Evolutionary conservation across 139 green algal species (phyloP), one percentile per base, ranked within the genome.

Genomic region (Gonium pectorale): DNA sequence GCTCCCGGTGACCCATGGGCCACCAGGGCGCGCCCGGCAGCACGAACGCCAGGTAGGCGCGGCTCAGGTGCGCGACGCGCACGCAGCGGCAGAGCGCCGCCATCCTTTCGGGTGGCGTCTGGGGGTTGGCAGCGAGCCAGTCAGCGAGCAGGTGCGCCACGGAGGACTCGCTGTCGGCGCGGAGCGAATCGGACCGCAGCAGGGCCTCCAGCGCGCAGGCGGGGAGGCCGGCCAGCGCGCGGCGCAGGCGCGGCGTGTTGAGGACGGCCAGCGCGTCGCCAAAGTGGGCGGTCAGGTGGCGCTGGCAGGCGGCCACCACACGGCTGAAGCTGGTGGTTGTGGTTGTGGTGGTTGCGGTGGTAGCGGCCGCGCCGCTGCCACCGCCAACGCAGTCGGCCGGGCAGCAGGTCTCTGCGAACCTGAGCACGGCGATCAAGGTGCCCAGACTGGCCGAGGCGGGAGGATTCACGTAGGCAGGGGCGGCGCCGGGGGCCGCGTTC

Each of bases 161-260:
- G 59, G 56, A 70, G 56, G 5, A 26, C 54, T 81, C 74, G 56
- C 1, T 59, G 56, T 81, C 74, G 19, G 74, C 70, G 1, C 74
- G 49, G 0, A 81, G 41, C 27, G 5, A 38, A 13, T 64, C 40
- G 0, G 52, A 69, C 8, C 33, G 27, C 56, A 81, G 40, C 38
- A 81, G 74, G 0, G 17, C 56, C 38, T 70, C 56, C 74, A 81
- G 9, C 26, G 49, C 56, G 7, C 19, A 46, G 1, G 56, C 56
- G 5, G 56, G 56, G 27, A 81, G 56, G 38, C 3, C 11, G 56
- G 5, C 31, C 54, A 81, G 29, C 74, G 69, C 38, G 38, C 0
- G 9, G 5, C 40, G 56, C 29, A 70, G 56, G 8, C 7, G 0
- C 26, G 38, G 56, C 15, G 29, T 41, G 56, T 69, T 81, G 38